Evolutionary conservation across 164 flowering plant species (phyloP), one percentile per base, ranked within the genome.

Genomic region (Kingdonia uniflora): DNA sequence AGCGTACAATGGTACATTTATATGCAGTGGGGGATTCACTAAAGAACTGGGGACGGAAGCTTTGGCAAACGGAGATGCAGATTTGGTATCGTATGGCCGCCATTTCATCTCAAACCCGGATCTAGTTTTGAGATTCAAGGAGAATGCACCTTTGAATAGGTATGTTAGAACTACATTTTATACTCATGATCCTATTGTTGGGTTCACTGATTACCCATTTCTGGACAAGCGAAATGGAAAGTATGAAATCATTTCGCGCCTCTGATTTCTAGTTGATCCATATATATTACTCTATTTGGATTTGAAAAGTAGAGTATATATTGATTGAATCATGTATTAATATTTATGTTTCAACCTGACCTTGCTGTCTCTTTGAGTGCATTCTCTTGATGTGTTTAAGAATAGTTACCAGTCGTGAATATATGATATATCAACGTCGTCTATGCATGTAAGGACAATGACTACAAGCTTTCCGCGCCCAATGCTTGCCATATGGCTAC

Each of bases 91-190:
- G 1, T 69, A 58, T 25, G 79, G 73, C 7, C 62, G 79, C 0
- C 59, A 56, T 17, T 75, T 72, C 39, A 61, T 75, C 16, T 68
- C 79, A 1, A 75, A 75, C 55, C 79, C 79, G 1, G 76, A 75
- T 61, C 51, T 75, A 45, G 70, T 68, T 35, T 19, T 10, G 20
- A 39, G 74, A 46, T 69, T 69, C 25, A 39, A 57, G 60, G 45
- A 59, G 17, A 52, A 72, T 60, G 67, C 70, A 19, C 56, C 70
- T 0, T 58, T 75, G 43, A 75, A 51, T 49, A 55, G 49, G 64
- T 72, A 75, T 54, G 52, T 64, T 20, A 55, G 66, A 42, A 55
- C 69, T 17, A 75, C 76, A 1, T 75, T 72, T 42, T 71, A 71
- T 41, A 65, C 72, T 13, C 60, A 44, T 1, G 79, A 75, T 37